Base-by-base conservation (phyloP, 2,329 filamentous ascomycete species). In the Pseudogymnoascus sp. region DNA sequence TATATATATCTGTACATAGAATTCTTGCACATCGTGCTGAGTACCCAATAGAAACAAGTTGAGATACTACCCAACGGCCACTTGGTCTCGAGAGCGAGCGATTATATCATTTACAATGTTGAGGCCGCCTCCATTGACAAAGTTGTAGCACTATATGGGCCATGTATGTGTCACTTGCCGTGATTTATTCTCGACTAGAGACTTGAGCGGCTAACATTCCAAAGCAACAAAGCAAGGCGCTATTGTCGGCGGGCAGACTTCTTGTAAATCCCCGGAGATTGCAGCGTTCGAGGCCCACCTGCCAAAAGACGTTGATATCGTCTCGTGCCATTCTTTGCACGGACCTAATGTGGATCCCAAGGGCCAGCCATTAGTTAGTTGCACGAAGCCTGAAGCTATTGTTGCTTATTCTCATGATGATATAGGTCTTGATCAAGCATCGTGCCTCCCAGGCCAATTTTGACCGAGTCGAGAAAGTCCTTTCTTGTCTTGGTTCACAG, bases 101-200 rank as follows among this genome's bases (percentile, higher is more conserved):
- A 97, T 81, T 97, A 92, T 76, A 96, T 97, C 77, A 92, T 99
- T 73, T 99, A 99, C 82, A 96, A 89, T 76, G 94, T 99, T 75
- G 93, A 97, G 77, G 94, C 94, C 64, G 91, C 92, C 69, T 84
- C 87, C 67, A 96, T 99, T 74, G 89, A 91, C 73, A 83, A 82
- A 67, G 90, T 97, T 69, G 94, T 97, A 70, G 88, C 87, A 65
- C 81, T 88, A 70, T 99, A 91, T 75, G 94, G 92, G 66, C 93
- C 93, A 69, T 97, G 92, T 96, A 91, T 79, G 87, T 75, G 60
- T 63, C 62, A 13, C 47, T 54, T 59, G 33, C 57, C 11, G 57
- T 59, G 57, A 37, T 39, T 39, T n/a, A n/a, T 61, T 62, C 61
- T 13, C 17, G 10, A n/a, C 61, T 21, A 15, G 35, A 58, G 29